phyloP scores from a whole-genome alignment of 1,284 basidiomycete species.

The Ustilago shanxiensis region DNA sequence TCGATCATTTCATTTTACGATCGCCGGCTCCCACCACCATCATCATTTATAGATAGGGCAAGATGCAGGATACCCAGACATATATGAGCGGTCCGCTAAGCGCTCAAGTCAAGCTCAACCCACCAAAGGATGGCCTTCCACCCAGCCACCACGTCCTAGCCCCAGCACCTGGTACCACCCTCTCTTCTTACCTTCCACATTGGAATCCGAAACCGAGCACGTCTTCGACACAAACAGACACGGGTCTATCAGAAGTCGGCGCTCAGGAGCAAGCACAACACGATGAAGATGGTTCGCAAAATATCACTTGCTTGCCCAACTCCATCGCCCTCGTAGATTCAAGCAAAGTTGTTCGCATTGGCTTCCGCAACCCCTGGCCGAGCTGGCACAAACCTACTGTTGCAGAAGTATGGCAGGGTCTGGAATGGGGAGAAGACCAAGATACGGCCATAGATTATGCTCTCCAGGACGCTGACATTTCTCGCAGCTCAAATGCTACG shows the following conservation, averaged over 20 bases:
- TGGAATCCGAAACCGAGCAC: constrained; percentile 39
- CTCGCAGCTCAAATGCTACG: background rate
- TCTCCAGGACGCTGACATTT: constrained; percentile 23
- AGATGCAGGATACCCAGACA: constrained; percentile 1
- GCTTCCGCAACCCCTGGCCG: constrained; percentile 66
- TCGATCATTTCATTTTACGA: background rate
- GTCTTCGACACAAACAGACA: background rate
- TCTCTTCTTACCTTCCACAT: constrained; percentile 46
- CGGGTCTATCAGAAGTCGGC: background rate
- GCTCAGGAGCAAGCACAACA: background rate
- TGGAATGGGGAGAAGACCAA: constrained; percentile 58
- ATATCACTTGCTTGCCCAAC: constrained; percentile 27
- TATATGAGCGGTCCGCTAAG: constrained; percentile 8
- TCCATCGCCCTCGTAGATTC: constrained; percentile 35
- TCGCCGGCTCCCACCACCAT: background rate
- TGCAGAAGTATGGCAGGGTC: constrained; percentile 54
- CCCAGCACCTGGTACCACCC: constrained; percentile 48
- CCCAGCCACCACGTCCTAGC: constrained; percentile 52
- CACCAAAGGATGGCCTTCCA: constrained; percentile 20
- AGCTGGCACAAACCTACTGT: constrained; percentile 60
- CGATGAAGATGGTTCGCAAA: background rate
- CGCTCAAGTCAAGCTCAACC: constrained; percentile 23
- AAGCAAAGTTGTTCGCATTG: constrained; percentile 37
- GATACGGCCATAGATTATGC: constrained; percentile 42
- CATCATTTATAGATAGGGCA: background rate